Evolutionary conservation across 1,284 basidiomycete species (phyloP), one percentile per base, ranked within the genome.

Genomic region (Volvariella surrecta): DNA sequence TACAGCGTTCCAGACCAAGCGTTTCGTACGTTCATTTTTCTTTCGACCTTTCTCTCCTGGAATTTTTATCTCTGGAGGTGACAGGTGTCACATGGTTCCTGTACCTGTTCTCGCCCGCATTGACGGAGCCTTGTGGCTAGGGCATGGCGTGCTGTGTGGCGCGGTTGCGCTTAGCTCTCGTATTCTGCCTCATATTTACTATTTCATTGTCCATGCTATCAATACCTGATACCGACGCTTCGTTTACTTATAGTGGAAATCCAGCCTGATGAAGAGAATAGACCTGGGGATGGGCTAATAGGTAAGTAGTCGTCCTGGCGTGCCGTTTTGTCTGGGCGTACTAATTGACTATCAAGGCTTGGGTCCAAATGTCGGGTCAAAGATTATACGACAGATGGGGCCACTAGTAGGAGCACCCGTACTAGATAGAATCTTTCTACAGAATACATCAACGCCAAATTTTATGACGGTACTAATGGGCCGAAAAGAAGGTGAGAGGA

Each of bases 351-450:
- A n/a, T n/a, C n/a, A n/a, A n/a, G n/a, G 76, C 2, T 64, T 79
- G 2, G 76, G 76, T 0, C 75, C 75, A n/a, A 66, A 63, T 49
- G 56, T 57, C 13, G 66, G 63, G 3, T 76, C 73, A 11, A 64
- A 63, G 45, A 58, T 71, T 45, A 62, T 58, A 35, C 34, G 52
- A 21, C 43, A 49, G 13, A 48, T 68, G 18, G 43, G 54, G 2
- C 49, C 39, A 16, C 45, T 53, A n/a, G 45, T 52, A 10, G 66
- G 61, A 10, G 70, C 74, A 49, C 64, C 79, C 1, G 67, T 76
- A 10, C 61, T 82, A 16, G 76, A 84, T 59, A 70, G 71, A 15
- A 79, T 85, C 48, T 85, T 85, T 56, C 58, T 63, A 13, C 71
- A 76, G 47, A 70, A 83, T 53, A 60, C 59, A 4, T 64, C 71